Conservation (phyloP, 2,329 filamentous ascomycete genomes). For the Aaosphaeria pasadenensis region DNA sequence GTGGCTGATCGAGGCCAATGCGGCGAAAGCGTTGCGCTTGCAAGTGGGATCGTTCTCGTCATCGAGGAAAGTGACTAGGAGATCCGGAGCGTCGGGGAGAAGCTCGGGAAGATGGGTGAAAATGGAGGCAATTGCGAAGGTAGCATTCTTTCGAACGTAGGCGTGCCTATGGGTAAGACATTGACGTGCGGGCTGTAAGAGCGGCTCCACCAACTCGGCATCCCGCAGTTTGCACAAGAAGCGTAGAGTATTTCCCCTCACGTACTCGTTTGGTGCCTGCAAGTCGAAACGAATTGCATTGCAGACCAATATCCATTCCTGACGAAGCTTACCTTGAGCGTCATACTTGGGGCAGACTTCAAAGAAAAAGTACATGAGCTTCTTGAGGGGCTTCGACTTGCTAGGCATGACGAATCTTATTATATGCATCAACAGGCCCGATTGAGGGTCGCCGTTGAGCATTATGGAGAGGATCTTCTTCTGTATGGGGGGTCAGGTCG, state of each 20-base stretch:
- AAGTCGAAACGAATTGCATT: constrained; percentile 98
- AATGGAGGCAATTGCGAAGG: constrained; percentile 91
- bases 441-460: constrained; percentile 97
- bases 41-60: constrained; percentile 90
- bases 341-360: constrained; percentile 98
- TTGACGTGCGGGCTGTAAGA: constrained; percentile 84
- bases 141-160: constrained; percentile 97
- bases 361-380: constrained; percentile 98
- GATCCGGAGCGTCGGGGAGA: constrained; percentile 92
- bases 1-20: constrained; percentile 85
- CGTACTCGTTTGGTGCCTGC: constrained; percentile 97
- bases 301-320: constrained; percentile 99
- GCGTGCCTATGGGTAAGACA: constrained; percentile 96
- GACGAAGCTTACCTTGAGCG: constrained; percentile 88
- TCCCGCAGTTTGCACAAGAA: constrained; percentile 94
- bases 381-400: constrained; percentile 94
- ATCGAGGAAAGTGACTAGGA: constrained; percentile 85
- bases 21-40: constrained; percentile 96
- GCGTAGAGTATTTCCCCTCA: constrained; percentile 94
- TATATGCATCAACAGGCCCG: constrained; percentile 96
- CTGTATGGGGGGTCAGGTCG: constrained; percentile 10
- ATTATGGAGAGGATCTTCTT: constrained; percentile 95
- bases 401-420: constrained; percentile 99
- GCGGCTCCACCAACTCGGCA: constrained; percentile 90
- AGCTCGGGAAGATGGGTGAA: constrained; percentile 85